Conservation (phyloP, 1,139 yeast genomes). For the Debaryomyces robertsiae region DNA sequence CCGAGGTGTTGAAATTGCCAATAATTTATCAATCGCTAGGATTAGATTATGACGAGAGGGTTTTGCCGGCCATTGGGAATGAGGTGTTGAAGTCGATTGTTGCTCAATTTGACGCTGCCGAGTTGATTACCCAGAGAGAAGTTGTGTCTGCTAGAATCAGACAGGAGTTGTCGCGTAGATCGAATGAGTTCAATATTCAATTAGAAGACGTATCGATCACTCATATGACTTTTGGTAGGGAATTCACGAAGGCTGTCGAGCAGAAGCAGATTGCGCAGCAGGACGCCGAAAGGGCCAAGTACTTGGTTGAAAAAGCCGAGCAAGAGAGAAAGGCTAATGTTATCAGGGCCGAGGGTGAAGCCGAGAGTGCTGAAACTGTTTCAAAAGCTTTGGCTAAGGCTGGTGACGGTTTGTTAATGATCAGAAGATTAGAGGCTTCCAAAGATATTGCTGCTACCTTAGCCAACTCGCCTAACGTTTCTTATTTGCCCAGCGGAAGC, state of each 20-base stretch:
- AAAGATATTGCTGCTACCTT: conserved; percentile 91
- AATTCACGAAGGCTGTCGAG: conserved; percentile 97
- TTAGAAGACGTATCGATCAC: conserved; percentile 98
- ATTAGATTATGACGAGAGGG: conserved; percentile 94
- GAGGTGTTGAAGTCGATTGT: conserved; percentile 94
- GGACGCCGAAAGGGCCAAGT: conserved; percentile 97
- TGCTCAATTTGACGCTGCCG: conserved; percentile 98
- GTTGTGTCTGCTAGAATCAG: conserved; percentile 88
- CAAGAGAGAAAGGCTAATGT: conserved; percentile 95
- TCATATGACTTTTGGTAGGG: conserved; percentile 96
- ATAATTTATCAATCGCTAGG: conserved; percentile 89
- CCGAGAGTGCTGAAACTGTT: conserved; percentile 91
- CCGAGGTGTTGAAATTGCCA: conserved; percentile 83
- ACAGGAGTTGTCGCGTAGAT: conserved; percentile 81
- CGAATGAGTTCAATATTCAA: conserved; percentile 84
- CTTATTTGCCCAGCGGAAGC: conserved; percentile 77
- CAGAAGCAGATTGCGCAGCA: conserved; percentile 99
- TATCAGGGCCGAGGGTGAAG: conserved; percentile 99
- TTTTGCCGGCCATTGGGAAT: conserved; percentile 94
- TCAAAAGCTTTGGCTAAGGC: conserved; percentile 92
- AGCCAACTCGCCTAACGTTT: conserved; percentile 80
- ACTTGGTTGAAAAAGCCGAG: conserved; percentile 93
- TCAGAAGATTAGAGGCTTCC: conserved; percentile 95
- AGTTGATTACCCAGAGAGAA: conserved; percentile 95
- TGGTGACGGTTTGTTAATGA: conserved; percentile 93